phyloP scores from a whole-genome alignment of 2,329 filamentous ascomycete species.

The Chaetomium olivaceum region DNA sequence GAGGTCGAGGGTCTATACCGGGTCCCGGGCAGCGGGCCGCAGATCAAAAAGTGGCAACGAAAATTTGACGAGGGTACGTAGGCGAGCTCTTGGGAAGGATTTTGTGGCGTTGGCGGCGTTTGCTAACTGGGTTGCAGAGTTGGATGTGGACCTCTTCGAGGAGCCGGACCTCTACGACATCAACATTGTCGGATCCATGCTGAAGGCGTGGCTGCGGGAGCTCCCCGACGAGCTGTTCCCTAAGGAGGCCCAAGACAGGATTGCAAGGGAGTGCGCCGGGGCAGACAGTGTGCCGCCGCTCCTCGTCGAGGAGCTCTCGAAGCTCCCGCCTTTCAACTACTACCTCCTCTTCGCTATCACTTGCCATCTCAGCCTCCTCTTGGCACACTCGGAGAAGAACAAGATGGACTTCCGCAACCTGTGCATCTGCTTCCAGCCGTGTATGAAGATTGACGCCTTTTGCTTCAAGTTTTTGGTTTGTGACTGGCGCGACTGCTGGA shows the following conservation, averaged over 20 bases:
- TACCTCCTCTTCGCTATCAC: conserved; percentile 97
- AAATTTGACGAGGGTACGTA: conserved; percentile 76
- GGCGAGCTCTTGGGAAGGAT: not conserved
- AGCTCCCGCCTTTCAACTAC: conserved; percentile 95
- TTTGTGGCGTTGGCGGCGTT: conserved; percentile 24
- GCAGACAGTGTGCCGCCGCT: conserved; percentile 79
- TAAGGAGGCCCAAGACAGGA: conserved; percentile 75
- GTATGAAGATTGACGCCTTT: conserved; percentile 92
- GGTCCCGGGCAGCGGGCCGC: conserved; percentile 84
- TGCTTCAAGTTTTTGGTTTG: conserved; percentile 95
- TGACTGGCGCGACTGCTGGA: conserved; percentile 96
- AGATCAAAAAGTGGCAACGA: conserved; percentile 91
- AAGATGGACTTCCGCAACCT: conserved; percentile 97
- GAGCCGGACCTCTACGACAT: conserved; percentile 90
- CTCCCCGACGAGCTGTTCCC: conserved; percentile 94
- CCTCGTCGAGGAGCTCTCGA: conserved; percentile 87
- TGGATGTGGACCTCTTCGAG: conserved; percentile 87
- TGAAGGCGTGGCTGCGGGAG: conserved; percentile 93
- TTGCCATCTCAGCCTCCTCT: conserved; percentile 86
- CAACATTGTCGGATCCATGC: conserved; percentile 93
- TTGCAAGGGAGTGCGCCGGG: conserved; percentile 76
- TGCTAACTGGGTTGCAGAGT: conserved; percentile 53
- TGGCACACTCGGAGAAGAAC: conserved; percentile 91
- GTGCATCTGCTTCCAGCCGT: conserved; percentile 95
- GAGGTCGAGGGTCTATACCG: conserved; percentile 93